phyloP scores from a whole-genome alignment of 2,329 filamentous ascomycete genomes.

The Monosporascus sp. region DNA sequence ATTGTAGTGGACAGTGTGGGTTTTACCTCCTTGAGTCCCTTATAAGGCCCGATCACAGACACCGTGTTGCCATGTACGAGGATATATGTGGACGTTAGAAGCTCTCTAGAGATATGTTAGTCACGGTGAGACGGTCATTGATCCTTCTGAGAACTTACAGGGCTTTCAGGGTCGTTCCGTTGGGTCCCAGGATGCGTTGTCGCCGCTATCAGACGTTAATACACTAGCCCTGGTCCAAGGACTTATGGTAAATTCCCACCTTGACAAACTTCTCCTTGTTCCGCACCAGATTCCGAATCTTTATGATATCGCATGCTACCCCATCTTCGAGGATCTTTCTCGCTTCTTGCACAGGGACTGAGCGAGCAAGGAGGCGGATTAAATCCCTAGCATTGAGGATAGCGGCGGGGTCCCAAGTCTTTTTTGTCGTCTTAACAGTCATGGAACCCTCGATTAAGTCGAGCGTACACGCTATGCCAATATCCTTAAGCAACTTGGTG shows the following conservation, averaged over 20 bases:
- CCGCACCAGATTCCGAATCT: slow-evolving; percentile 82
- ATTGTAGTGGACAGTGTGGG: neutral
- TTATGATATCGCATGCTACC: slow-evolving; percentile 90
- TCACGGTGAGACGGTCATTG: neutral
- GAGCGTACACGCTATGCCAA: slow-evolving; percentile 83
- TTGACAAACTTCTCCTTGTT: slow-evolving; percentile 97
- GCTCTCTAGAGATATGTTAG: slow-evolving; percentile 49
- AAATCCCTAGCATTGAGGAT: slow-evolving; percentile 93
- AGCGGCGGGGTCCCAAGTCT: slow-evolving; percentile 82
- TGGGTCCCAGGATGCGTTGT: slow-evolving; percentile 86
- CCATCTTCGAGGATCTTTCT: slow-evolving; percentile 92
- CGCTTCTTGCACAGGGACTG: slow-evolving; percentile 88
- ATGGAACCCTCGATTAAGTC: slow-evolving; percentile 95
- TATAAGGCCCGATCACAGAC: slow-evolving; percentile 84
- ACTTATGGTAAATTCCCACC: neutral
- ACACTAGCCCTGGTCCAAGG: neutral
- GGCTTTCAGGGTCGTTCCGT: slow-evolving; percentile 88
- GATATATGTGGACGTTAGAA: slow-evolving; percentile 88
- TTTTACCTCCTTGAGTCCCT: slow-evolving; percentile 75
- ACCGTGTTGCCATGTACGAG: slow-evolving; percentile 97
- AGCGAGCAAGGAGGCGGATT: slow-evolving; percentile 86
- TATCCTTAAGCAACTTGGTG: slow-evolving; percentile 80
- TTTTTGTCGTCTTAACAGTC: slow-evolving; percentile 91
- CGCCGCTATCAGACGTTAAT: slow-evolving; percentile 45
- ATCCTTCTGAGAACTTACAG: slow-evolving; percentile 35